Base-by-base conservation (phyloP, 208 protist species). In the Angomonas desouzai region DNA sequence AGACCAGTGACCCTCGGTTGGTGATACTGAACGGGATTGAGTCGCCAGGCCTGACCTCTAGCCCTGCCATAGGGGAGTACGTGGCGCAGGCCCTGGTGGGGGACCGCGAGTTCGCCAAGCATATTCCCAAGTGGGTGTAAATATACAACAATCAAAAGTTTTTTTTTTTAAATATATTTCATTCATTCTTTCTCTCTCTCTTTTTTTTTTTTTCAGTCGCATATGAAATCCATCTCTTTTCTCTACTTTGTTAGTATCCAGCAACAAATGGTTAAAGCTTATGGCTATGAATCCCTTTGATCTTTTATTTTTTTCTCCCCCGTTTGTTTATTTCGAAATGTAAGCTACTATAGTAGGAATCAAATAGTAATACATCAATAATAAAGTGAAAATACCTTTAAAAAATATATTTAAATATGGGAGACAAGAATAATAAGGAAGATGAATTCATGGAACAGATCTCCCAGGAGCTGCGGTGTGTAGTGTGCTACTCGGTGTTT, bases 401-500 rank as follows among this genome's bases (percentile, higher is more conserved):
- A n/a, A n/a, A n/a, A n/a, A n/a, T n/a, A n/a, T n/a, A 7, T 16
- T 30, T 23, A 49, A 20, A 25, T 20, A 43, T 29, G 0, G 22
- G 48, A 49, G 25, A 28, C 36, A 13, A n/a, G n/a, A n/a, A 6
- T 40, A 40, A 59, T 27, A 66, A n/a, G 0, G 47, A 62, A 7
- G 67, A 65, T 2, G 32, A 48, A 1, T 53, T 85, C 10, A 30
- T 72, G 3, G 64, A 76, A 16, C 25, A 55, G 6, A 20, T 83
- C 1, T 53, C 64, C 0, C 66, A 81, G 11, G 83, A 86, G 61
- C 74, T 86, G 2, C 33, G 66, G 9, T 89, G 83, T 34, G 75
- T 64, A 2, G 51, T 89, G 4, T 89, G 83, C 64, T 66, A 77
- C 3, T 72, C 30, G 16, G 40, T 86, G 10, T 68, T 87, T 23